Base-by-base conservation (phyloP, 2,329 filamentous ascomycete species). In the Stachybotrys echinatus region DNA sequence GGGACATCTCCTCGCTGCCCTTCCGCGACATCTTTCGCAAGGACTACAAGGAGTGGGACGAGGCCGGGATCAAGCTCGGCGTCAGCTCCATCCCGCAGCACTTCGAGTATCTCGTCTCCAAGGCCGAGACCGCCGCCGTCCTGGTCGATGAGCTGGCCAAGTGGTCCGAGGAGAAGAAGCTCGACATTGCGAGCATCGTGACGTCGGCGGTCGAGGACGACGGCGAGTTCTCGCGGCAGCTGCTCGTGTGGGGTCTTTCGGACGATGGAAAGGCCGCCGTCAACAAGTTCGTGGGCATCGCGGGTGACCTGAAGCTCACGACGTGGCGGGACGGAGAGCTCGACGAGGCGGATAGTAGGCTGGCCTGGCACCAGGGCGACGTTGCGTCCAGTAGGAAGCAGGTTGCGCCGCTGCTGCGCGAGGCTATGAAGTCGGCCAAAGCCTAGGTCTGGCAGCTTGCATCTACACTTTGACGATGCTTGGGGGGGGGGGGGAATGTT, bases 21-120 rank as follows among this genome's bases (percentile, higher is more conserved):
- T 66, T 90, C 56, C 70, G 77, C 20, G 88, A 92, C 57, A 77
- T 92, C 38, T 67, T 92, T 48, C 76, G 87, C 55, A 92, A 92
- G 65, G 89, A 95, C 68, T 95, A 92, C 69, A 95, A 95, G 70
- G 77, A 88, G 61, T 94, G 88, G 88, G 70, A 69, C 12, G 80
- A 83, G 49, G 70, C 71, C 12, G 70, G 66, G 0, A 62, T 82
- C 37, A 74, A 69, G 18, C 74, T 92, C 5, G 88, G 88, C n/a
- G 81, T 89, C 17, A 81, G 81, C 58, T 80, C 80, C 40, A 74
- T 85, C 3, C 81, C 87, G 3, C 83, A 83, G 56, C 69, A 77
- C n/a, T 66, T 92, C 6, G 66, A 69, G 5, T 88, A 83, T 54
- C 66, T 92, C 38, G 63, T 81, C 12, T 59, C 66, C 14, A 81